Conservation (phyloP, 129 eudicot genomes). For the Rutidosis leptorrhynchoides region DNA sequence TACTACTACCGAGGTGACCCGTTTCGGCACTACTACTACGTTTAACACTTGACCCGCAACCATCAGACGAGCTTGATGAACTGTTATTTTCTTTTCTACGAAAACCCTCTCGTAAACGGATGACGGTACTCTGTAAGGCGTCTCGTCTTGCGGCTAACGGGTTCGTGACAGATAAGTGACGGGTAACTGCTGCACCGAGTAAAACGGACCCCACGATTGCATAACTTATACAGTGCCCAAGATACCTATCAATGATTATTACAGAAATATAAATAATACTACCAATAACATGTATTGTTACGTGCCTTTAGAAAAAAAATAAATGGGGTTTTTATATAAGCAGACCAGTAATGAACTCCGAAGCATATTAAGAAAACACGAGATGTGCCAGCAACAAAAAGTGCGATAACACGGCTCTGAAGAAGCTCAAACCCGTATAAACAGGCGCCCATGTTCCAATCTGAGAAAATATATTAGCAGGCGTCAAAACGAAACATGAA, state of each 20-base stretch:
- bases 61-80: slow-evolving; percentile 94
- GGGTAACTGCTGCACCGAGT: slow-evolving; percentile 97
- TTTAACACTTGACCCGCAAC: slow-evolving; percentile 93
- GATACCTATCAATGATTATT: slow-evolving; percentile 50
- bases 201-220: slow-evolving; percentile 94
- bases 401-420: slow-evolving; percentile 83
- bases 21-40: slow-evolving; percentile 97
- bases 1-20: slow-evolving; percentile 69
- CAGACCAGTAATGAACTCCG: slow-evolving; percentile 98
- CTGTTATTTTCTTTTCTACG: slow-evolving; percentile 89
- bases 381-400: slow-evolving; percentile 89
- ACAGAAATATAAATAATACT: not conserved
- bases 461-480: slow-evolving; percentile 32
- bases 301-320: not conserved
- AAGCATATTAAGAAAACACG: slow-evolving; percentile 98
- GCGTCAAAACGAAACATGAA: slow-evolving; percentile 9
- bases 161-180: slow-evolving; percentile 80
- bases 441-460: slow-evolving; percentile 99
- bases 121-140: slow-evolving; percentile 89
- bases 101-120: slow-evolving; percentile 91
- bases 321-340: not conserved
- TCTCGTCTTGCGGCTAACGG: slow-evolving; percentile 95
- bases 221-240: slow-evolving; percentile 98
- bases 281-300: not conserved
- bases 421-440: slow-evolving; percentile 95